Base-by-base conservation (phyloP, 805 yeast species). In the Ogataea pini region DNA sequence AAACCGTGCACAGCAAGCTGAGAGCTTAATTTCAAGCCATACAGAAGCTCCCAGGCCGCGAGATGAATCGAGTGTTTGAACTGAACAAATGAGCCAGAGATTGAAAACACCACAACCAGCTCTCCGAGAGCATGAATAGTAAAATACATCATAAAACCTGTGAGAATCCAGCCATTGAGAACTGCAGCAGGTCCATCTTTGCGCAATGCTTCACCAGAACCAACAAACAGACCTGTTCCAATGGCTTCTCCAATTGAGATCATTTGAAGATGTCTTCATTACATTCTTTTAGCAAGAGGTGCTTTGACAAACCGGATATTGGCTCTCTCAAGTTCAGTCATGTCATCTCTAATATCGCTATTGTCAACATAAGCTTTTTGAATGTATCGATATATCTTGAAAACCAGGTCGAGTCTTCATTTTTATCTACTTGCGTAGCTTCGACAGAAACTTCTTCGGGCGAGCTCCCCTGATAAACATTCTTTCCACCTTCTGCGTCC, bases 211-310 rank as follows among this genome's bases (percentile, higher is more conserved):
- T 73, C 65, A 46, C 86, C 86, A 2, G 88, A 78, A 52, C 88
- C 87, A 22, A 87, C 83, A 49, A 87, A 80, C 38, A 87, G 72
- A 53, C 91, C 94, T 3, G 90, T 83, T 51, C 94, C 95, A 58
- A 86, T 85, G 48, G 86, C 77, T 18, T 89, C 89, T 49, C 90
- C 91, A 51, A 85, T 73, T 36, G 92, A 89, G 66, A 86, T 86
- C 88, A 85, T 82, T 46, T 83, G 81, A 55, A 86, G 65, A 60
- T 86, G 90, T 55, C 89, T 72, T 37, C 79, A 76, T 56, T 78
- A 79, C 36, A 82, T 70, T 1, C 71, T 62, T 48, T 83, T 67
- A 27, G 73, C 61, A 50, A 75, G 66, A 8, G 79, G 78, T 22
- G 78, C 70, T 49, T 64, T 68, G 20, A 77, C 72, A 17, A 77